Evolutionary conservation across 139 green algal genomes (phyloP), one percentile per base, ranked within the genome.

Genomic region (Raphidocelis subcapitata): DNA sequence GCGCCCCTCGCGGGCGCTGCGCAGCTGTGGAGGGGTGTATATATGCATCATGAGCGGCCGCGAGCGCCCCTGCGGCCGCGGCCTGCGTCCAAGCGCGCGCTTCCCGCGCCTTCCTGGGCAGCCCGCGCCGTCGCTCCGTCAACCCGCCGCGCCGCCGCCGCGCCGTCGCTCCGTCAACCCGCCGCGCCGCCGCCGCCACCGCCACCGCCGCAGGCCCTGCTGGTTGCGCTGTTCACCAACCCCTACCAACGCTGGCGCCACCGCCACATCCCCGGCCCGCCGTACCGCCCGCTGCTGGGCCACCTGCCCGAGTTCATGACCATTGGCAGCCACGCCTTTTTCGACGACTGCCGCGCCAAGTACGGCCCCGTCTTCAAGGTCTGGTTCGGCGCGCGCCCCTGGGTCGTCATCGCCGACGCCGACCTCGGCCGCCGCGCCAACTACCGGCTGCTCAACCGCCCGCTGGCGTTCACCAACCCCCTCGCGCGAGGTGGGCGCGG

Each of bases 361-460:
- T 73, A 81, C 26, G 75, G 75, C 52, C 44, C 26, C 2, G 32
- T 81, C 2, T 62, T 73, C 32, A 72, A 55, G 28, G 47, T 80
- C 5, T 75, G 69, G 69, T 67, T 75, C 47, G 69, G 69, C 41
- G 37, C 55, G 15, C 24, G 57, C 3, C 28, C 52, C 15, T 67
- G 56, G 69, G 54, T 81, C 2, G 16, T 76, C 0, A 37, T 81
- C 3, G 26, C 47, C 28, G 75, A 81, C 54, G 33, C 62, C 5
- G 75, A 81, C 16, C 29, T 74, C 0, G 67, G 37, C 35, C 61
- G 55, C 57, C 47, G 57, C 52, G 65, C 28, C 49, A 72, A 63
- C 41, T 75, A 75, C 69, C 65, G 66, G 56, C 35, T 65, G 18
- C 44, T 75, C 28, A 75, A 75, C 56, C 55, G 69, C 37, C 69